Evolutionary conservation across 1,139 yeast species (phyloP).

Genomic region (Komagataea norvegica): DNA sequence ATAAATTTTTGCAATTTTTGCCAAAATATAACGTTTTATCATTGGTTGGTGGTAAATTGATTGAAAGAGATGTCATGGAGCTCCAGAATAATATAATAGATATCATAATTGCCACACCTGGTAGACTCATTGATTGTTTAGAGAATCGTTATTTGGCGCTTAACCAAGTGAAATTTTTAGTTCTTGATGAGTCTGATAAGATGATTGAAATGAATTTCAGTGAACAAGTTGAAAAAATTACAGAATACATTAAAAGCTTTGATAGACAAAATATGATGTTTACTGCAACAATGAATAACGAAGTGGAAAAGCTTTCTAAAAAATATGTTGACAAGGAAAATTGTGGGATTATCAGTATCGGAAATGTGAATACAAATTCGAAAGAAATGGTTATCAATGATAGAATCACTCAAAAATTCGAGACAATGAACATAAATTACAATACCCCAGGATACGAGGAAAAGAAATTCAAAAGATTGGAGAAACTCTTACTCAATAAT

Average conservation of each 20-base stretch:
- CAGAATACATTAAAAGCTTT: conserved; percentile 24
- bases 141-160: conserved; percentile 62
- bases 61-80: conserved; percentile 65
- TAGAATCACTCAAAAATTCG: conserved; percentile 65
- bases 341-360: conserved; percentile 66
- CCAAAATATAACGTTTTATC: conserved; percentile 53
- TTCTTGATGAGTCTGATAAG: conserved; percentile 90
- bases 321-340: conserved; percentile 44
- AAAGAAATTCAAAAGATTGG: conserved; percentile 33
- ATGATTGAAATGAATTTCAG: conserved; percentile 97
- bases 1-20: conserved; percentile 41
- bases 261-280: conserved; percentile 73
- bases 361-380: conserved; percentile 40
- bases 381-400: conserved; percentile 34
- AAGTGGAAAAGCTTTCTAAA: conserved; percentile 61
- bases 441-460: conserved; percentile 29
- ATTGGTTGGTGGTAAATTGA: conserved; percentile 85
- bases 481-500: conserved; percentile 28
- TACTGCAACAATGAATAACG: conserved; percentile 86
- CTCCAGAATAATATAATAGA: conserved; percentile 62
- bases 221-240: conserved; percentile 60
- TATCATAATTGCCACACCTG: conserved; percentile 90
- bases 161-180: conserved; percentile 59
- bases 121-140: conserved; percentile 75
- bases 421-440: conserved; percentile 34